Percentiles rank a stretch among this genome's conserved stretches.
These are phyloP conservation scores for Cocos nucifera DNA, from an alignment of 176 grass and related monocot genomes.

Conservation along the genomic window DNA sequence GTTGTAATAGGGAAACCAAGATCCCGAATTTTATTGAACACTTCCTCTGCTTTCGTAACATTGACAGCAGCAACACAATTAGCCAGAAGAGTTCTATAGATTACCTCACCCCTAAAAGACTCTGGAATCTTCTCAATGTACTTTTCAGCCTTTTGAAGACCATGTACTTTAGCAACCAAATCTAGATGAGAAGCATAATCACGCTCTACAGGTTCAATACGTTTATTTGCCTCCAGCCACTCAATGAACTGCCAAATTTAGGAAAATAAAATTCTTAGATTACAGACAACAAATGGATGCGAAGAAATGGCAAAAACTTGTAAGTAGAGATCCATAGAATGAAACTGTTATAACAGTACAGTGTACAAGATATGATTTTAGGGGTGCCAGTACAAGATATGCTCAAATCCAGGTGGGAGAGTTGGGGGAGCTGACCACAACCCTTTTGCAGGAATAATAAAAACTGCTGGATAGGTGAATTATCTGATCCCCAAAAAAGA, in stretches of 20 bases:
- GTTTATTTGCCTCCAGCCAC: constrained; percentile 44
- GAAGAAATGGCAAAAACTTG: too few species aligned
- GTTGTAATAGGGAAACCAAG: constrained; percentile 30
- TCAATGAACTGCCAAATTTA: constrained; percentile 39
- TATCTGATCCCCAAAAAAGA: too few species aligned
- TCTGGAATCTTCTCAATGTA: constrained; percentile 50
- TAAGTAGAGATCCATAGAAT: too few species aligned
- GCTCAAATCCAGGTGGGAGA: too few species aligned
- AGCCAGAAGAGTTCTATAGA: constrained; percentile 66
- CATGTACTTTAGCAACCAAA: constrained; percentile 55
- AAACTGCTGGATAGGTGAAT: too few species aligned
- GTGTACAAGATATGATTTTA: too few species aligned
- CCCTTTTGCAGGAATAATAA: too few species aligned
- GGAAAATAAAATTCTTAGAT: constrained; percentile 10
- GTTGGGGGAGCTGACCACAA: too few species aligned
- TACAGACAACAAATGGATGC: too few species aligned
- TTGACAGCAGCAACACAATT: constrained; percentile 39
- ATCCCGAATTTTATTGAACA: constrained; percentile 69
- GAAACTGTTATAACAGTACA: too few species aligned
- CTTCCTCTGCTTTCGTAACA: constrained; percentile 44
- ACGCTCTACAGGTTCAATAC: constrained; percentile 38
- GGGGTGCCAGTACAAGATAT: too few species aligned
- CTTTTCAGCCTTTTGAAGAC: constrained; percentile 44
- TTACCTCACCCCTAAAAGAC: constrained; percentile 40
- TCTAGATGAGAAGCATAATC: constrained; percentile 51